phyloP scores from a whole-genome alignment of 2,329 filamentous ascomycete species.

The Trichoderma sp. region DNA sequence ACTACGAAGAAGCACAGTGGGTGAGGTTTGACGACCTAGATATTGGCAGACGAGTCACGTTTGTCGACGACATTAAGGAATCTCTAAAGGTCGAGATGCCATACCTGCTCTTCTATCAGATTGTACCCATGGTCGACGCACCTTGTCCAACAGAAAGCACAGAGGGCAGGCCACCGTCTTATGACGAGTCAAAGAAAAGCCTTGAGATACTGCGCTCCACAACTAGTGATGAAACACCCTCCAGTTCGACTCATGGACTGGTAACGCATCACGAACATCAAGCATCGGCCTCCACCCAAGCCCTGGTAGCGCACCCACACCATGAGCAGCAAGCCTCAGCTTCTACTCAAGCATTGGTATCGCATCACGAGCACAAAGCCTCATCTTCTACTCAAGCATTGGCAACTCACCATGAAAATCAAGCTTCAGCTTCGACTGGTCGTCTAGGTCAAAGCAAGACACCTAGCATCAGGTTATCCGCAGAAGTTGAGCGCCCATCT shows the following conservation, averaged over 20 bases:
- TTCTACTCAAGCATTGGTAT: slow-evolving; percentile 18
- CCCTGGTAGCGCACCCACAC: neutral
- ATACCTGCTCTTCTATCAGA: slow-evolving; percentile 93
- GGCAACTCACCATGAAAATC: slow-evolving; percentile 26
- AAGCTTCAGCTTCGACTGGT: slow-evolving; percentile 24
- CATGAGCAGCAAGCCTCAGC: slow-evolving; percentile 28
- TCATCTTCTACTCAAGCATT: neutral
- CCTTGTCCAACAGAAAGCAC: slow-evolving; percentile 46
- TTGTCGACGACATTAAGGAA: slow-evolving; percentile 73
- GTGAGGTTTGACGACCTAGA: slow-evolving; percentile 87
- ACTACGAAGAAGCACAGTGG: slow-evolving; percentile 75
- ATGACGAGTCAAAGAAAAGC: slow-evolving; percentile 50
- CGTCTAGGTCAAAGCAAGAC: slow-evolving; percentile 35
- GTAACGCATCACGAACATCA: slow-evolving; percentile 27
- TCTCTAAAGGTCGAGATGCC: slow-evolving; percentile 84
- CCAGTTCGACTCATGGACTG: slow-evolving; percentile 8
- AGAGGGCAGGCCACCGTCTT: slow-evolving; percentile 56
- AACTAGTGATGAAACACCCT: slow-evolving; percentile 20
- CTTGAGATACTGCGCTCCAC: slow-evolving; percentile 32
- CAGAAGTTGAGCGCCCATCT: slow-evolving; percentile 49
- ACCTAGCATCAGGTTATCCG: slow-evolving; percentile 54
- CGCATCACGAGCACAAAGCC: neutral
- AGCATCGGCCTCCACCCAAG: slow-evolving; percentile 23
- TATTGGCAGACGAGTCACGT: slow-evolving; percentile 63
- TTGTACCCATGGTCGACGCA: slow-evolving; percentile 79